Conservation (phyloP, 2,329 filamentous ascomycete species). For the Aspergillus alliaceus region DNA sequence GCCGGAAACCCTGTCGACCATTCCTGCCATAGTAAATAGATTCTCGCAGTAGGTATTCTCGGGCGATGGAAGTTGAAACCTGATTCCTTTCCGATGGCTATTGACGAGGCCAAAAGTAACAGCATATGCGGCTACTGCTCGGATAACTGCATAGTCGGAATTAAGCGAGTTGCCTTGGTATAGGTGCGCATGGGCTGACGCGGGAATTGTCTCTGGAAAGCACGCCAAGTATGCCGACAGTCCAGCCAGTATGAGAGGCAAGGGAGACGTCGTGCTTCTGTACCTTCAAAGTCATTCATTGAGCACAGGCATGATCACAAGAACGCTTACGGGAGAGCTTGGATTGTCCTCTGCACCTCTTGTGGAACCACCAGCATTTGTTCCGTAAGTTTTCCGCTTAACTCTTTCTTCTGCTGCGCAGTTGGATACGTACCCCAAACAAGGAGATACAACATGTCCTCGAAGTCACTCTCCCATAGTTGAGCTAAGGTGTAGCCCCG, state of each 20-base stretch:
- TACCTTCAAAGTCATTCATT: background rate
- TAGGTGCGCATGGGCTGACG: conserved; percentile 17
- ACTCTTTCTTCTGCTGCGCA: conserved; percentile 13
- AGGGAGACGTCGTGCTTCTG: conserved; percentile 21
- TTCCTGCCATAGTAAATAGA: conserved; percentile 55
- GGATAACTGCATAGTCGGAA: conserved; percentile 25
- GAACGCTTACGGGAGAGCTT: conserved; percentile 24
- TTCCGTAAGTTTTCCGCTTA: conserved; percentile 20
- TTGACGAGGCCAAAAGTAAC: conserved; percentile 25
- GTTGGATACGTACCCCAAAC: conserved; percentile 32
- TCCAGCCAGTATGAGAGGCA: conserved; percentile 29
- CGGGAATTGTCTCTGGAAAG: conserved; percentile 21
- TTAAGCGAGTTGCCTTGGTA: conserved; percentile 23
- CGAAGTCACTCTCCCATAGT: conserved; percentile 31
- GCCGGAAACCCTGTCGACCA: conserved; percentile 50
- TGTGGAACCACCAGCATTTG: conserved; percentile 23
- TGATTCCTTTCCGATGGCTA: conserved; percentile 25
- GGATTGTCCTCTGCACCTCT: conserved; percentile 23
- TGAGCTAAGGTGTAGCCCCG: conserved; percentile 30
- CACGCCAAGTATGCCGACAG: conserved; percentile 29
- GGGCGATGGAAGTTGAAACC: conserved; percentile 24
- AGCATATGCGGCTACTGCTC: conserved; percentile 25
- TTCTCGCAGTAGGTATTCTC: conserved; percentile 57
- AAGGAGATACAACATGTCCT: conserved; percentile 33
- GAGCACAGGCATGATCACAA: background rate